Evolutionary conservation across 345 rosid species (phyloP).

Genomic region (Heritiera fomes): DNA sequence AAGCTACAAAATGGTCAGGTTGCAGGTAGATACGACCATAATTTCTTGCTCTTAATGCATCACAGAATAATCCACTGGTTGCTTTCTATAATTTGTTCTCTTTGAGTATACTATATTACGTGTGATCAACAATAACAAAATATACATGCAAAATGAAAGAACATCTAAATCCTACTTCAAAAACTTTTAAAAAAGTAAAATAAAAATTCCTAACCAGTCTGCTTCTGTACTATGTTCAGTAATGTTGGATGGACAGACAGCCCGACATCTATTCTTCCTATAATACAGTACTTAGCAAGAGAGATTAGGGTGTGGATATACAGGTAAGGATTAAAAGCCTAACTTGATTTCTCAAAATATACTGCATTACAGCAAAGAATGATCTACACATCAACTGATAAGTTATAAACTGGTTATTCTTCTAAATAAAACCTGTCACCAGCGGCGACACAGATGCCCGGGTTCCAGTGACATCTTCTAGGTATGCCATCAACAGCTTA

Average conservation of each 20-base stretch:
- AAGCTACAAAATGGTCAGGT: slow-evolving; percentile 35
- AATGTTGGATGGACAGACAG: slow-evolving; percentile 31
- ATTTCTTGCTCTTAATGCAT: background rate
- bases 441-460: slow-evolving; percentile 49
- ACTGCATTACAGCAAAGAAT: background rate
- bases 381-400: background rate
- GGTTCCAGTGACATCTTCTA: slow-evolving; percentile 48
- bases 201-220: background rate
- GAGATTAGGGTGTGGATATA: slow-evolving; percentile 45
- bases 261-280: slow-evolving; percentile 41
- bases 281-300: slow-evolving; percentile 32
- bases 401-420: background rate
- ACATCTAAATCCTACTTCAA: background rate
- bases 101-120: background rate
- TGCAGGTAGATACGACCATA: slow-evolving; percentile 35
- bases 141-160: background rate
- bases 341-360: background rate
- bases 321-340: slow-evolving; percentile 30
- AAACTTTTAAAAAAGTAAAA: background rate
- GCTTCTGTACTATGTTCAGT: slow-evolving; percentile 12
- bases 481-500: slow-evolving; percentile 39
- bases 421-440: slow-evolving; percentile 18
- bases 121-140: background rate
- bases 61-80: background rate
- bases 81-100: background rate